Evolutionary conservation across 106 monocot genomes (phyloP).

Genomic region (Dendrobium huoshanense): DNA sequence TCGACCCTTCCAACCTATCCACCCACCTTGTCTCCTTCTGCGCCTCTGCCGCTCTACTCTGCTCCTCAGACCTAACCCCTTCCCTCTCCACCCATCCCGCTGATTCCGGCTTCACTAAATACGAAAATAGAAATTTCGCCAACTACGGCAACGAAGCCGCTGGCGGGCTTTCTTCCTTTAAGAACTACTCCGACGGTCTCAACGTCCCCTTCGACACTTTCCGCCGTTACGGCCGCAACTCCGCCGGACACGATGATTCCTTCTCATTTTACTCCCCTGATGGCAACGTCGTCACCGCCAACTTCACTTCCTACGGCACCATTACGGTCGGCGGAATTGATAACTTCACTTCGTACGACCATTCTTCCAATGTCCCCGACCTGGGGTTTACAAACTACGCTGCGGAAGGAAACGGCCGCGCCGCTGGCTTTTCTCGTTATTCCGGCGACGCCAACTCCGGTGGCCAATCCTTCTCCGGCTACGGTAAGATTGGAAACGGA

Average conservation of each 20-base stretch:
- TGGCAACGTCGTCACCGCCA: conserved; percentile 73
- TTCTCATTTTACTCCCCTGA: conserved; percentile 51
- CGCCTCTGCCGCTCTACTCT: conserved; percentile 23
- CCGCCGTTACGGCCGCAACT: conserved; percentile 72
- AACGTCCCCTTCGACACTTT: conserved; percentile 73
- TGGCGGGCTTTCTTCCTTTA: conserved; percentile 47
- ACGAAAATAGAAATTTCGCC: conserved; percentile 54
- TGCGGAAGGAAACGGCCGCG: not conserved
- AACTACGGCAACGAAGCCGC: conserved; percentile 53
- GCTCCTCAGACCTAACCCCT: not conserved
- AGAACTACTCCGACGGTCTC: conserved; percentile 48
- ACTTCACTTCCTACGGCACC: conserved; percentile 78
- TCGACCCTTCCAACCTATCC: conserved; percentile 14
- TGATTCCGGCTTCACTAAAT: conserved; percentile 34
- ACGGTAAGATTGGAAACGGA: conserved; percentile 7
- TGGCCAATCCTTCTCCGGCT: conserved; percentile 4
- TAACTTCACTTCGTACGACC: conserved; percentile 53
- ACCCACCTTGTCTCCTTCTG: conserved; percentile 44
- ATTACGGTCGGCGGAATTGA: conserved; percentile 44
- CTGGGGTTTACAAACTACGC: conserved; percentile 12
- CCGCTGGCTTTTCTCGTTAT: not conserved
- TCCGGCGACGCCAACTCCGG: conserved; percentile 3
- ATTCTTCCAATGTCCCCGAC: conserved; percentile 55
- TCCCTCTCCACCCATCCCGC: conserved; percentile 7
- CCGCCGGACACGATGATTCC: conserved; percentile 29